Evolutionary conservation across 2,329 filamentous ascomycete species (phyloP), one percentile per base, ranked within the genome.

Genomic region (Thyridium curvatum): DNA sequence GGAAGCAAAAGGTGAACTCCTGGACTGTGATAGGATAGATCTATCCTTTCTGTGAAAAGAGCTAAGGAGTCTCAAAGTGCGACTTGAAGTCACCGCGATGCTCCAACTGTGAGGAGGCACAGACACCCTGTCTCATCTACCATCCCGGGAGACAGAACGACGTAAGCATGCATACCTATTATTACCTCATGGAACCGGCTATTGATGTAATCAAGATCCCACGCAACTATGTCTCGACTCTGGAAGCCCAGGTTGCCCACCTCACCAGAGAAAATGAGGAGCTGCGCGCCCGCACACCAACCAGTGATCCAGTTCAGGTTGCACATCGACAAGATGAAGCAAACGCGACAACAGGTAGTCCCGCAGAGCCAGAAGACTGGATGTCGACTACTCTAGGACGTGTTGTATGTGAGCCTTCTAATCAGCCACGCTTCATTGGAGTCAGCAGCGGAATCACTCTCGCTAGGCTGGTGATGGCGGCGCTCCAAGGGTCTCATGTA

Each of bases 381-480:
- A 26, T 26, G 21, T 26, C 21, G 37, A 44, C 31, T 38, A 18
- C 41, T 32, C 9, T 36, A 37, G 9, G 41, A 37, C 38, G 38
- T 34, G 32, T 26, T 6, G 21, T 46, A 40, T 8, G 38, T 26
- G 14, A 32, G 30, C 13, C 46, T 43, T 7, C 43, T 46, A 41
- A 43, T 33, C 45, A 58, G 35, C 51, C 56, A 18, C 52, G 52
- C 18, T 59, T 58, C 40, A 37, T 59, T 42, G 56, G 56, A 30
- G 46, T 49, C 30, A 55, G 53, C 41, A 55, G 55, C 37, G 56
- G 56, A 26, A 51, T 59, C 35, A 55, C 51, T 2, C 49, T 59
- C 29, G 56, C 56, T 6, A 56, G 50, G 44, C 38, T 60, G 45
- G 56, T 59, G n/a, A 54, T 60, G 47, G 50, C 52, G 35, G 49